phyloP scores from a whole-genome alignment of 768 basidiomycete genomes.

The Collybiopsis luxurians region DNA sequence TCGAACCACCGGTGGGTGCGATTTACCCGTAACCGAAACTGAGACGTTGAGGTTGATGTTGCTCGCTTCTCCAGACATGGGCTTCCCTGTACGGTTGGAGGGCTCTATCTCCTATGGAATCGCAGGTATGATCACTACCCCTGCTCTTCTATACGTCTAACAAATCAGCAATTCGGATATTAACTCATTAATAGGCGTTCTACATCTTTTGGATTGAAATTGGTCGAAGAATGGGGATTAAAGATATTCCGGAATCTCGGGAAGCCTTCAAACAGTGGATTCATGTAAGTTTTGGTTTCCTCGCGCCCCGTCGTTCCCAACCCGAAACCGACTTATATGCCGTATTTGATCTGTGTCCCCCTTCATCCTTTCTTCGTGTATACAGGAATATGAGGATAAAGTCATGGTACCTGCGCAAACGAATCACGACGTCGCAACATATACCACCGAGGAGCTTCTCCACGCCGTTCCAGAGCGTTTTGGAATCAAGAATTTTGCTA shows the following conservation, averaged over 20 bases:
- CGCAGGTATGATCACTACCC: slow-evolving; percentile 23
- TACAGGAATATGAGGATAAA: slow-evolving; percentile 38
- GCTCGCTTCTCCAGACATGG: slow-evolving; percentile 29
- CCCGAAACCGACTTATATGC: too few relatives aligned
- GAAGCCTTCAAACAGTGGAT: slow-evolving; percentile 37
- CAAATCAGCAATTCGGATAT: neutral
- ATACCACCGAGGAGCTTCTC: slow-evolving; percentile 41
- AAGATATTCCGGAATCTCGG: slow-evolving; percentile 40
- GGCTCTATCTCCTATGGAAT: slow-evolving; percentile 39
- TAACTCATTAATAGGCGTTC: slow-evolving; percentile 25
- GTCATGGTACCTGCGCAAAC: slow-evolving; percentile 40
- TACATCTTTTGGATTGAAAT: slow-evolving; percentile 42
- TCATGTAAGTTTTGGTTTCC: too few relatives aligned
- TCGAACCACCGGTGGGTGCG: slow-evolving; percentile 35
- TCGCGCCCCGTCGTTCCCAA: too few relatives aligned
- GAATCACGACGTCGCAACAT: slow-evolving; percentile 36
- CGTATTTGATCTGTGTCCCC: too few relatives aligned
- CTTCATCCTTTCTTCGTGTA: too few relatives aligned
- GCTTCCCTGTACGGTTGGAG: slow-evolving; percentile 43
- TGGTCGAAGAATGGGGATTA: slow-evolving; percentile 44
- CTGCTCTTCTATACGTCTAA: neutral
- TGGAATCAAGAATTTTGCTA: slow-evolving; percentile 34
- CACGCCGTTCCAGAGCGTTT: slow-evolving; percentile 32
- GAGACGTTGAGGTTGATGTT: neutral
- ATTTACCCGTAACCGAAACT: neutral